Base-by-base conservation (phyloP, 352 stramenopile genomes). In the Pythium dissotocum region DNA sequence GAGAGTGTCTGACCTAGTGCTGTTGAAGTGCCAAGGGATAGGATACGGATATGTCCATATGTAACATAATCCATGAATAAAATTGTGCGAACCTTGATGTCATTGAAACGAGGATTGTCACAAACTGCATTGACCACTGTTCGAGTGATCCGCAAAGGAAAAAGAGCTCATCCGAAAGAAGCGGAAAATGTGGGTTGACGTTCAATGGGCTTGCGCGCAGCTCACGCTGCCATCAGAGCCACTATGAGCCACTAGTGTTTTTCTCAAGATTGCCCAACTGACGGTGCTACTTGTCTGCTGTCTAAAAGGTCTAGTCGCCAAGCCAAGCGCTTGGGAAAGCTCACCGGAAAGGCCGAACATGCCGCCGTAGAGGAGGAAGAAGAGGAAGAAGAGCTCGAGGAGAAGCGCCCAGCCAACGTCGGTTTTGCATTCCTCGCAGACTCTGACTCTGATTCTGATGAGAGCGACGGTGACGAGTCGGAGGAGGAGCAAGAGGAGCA, bases 401-500 rank as follows among this genome's bases (percentile, higher is more conserved):
- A 85, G 63, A 90, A 89, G 74, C 73, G 76, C 2, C 68, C 84
- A 24, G 74, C 75, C 16, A 82, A 77, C 32, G 71, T 77, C 12
- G 84, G 85, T 35, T 95, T 95, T 62, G 74, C 83, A 6, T 95
- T 90, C 57, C 73, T 95, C 21, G 80, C 70, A 1, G 78, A 89
- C 38, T 94, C 83, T 24, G 86, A 92, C 69, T 88, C 77, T 18
- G 81, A 87, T 48, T 74, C 70, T 6, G 72, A 79, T 24, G 59
- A 70, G 0, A 66, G 55, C 24, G 80, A 88, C 30, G 66, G 59
- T 5, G 68, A 73, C 0, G 71, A 72, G 10, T 51, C 53, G 13
- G 58, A 69, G 10, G 66, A 80, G 7, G 67, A 70, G 9, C 38
- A 62, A 30, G 52, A 87, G 70, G 52, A 77, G 67, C 65, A 81